Evolutionary conservation across 176 grass and related monocot genomes (phyloP).

Genomic region (Eremochloa ophiuroides): DNA sequence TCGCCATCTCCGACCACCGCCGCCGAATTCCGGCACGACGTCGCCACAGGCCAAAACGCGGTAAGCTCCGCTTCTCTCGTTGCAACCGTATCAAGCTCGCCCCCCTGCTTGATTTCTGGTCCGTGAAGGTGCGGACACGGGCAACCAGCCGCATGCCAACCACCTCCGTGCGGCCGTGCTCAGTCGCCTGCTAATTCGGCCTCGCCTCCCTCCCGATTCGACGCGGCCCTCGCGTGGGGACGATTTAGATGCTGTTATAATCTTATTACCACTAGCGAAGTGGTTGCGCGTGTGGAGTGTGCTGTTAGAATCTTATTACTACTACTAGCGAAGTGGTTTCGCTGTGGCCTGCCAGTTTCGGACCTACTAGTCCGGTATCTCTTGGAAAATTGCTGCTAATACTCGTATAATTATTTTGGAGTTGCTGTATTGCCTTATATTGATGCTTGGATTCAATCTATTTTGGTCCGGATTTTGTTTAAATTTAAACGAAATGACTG

Average conservation of each 20-base stretch:
- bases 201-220: background rate
- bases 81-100: background rate
- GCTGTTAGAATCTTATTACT: background rate
- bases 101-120: background rate
- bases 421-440: background rate
- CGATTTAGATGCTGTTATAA: background rate
- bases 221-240: background rate
- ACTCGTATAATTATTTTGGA: background rate
- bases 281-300: background rate
- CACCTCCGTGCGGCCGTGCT: background rate
- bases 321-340: background rate
- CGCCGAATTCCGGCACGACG: background rate
- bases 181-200: background rate
- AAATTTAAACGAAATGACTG: background rate
- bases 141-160: background rate
- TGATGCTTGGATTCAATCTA: background rate
- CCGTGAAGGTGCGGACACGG: background rate
- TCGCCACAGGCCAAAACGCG: background rate
- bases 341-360: background rate
- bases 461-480: background rate
- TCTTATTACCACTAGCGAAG: background rate
- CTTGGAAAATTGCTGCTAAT: background rate
- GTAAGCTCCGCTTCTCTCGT: background rate
- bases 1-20: background rate
- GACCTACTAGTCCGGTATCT: background rate